phyloP scores from a whole-genome alignment of 345 rosid genomes.

The Gossypium thurberi region DNA sequence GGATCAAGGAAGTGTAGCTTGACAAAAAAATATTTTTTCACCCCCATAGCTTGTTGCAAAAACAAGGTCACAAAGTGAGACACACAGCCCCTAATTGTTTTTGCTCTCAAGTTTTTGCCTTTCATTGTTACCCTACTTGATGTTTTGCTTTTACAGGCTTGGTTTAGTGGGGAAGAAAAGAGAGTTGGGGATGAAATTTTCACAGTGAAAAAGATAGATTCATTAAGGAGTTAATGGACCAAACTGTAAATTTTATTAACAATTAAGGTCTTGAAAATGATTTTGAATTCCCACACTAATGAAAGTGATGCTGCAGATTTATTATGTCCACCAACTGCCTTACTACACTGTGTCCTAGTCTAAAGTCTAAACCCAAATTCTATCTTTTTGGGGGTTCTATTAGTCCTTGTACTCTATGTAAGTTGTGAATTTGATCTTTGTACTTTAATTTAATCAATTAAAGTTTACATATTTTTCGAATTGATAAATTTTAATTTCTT shows the following conservation, averaged over 20 bases:
- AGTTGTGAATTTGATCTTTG: too few relatives aligned
- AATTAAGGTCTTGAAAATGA: not conserved
- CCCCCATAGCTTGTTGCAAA: not conserved
- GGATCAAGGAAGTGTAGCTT: slow-evolving; percentile 73
- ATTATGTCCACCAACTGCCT: not conserved
- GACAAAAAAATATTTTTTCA: slow-evolving; percentile 17
- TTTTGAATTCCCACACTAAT: not conserved
- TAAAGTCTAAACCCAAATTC: too few relatives aligned
- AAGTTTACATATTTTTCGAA: too few relatives aligned
- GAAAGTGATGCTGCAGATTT: not conserved
- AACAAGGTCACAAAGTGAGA: not conserved
- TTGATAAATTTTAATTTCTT: too few relatives aligned
- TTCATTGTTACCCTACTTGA: slow-evolving; percentile 14
- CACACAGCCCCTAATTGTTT: slow-evolving; percentile 14
- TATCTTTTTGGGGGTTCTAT: too few relatives aligned
- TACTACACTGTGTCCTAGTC: not conserved
- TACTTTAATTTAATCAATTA: too few relatives aligned
- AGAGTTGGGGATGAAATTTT: not conserved
- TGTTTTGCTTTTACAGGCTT: slow-evolving; percentile 15
- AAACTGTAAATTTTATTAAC: slow-evolving; percentile 22
- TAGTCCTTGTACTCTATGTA: too few relatives aligned
- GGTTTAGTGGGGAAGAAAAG: slow-evolving; percentile 12
- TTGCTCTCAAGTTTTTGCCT: slow-evolving; percentile 10
- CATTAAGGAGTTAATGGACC: slow-evolving; percentile 14
- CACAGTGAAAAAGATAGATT: not conserved